Evolutionary conservation across 1,139 yeast genomes (phyloP).

Genomic region (Suhomyces taliae): DNA sequence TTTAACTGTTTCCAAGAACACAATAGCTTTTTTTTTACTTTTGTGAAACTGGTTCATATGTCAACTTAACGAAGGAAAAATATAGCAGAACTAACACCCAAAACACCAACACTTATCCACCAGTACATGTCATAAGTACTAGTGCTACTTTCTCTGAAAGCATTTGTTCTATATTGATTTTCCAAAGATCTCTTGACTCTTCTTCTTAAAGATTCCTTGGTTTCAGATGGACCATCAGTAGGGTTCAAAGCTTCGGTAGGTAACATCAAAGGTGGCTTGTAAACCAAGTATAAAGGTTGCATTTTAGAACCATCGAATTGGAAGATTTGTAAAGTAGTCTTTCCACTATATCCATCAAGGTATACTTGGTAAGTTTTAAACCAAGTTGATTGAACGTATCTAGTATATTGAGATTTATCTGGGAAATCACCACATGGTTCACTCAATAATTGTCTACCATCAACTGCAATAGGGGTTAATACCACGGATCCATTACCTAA

Average conservation of each 20-base stretch:
- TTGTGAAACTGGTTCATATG: not conserved
- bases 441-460: conserved; percentile 88
- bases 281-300: conserved; percentile 89
- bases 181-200: conserved; percentile 71
- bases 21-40: not conserved
- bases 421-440: conserved; percentile 73
- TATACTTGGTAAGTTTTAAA: conserved; percentile 59
- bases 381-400: conserved; percentile 68
- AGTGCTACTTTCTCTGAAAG: conserved; percentile 47
- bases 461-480: conserved; percentile 76
- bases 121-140: conserved; percentile 47
- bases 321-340: conserved; percentile 70
- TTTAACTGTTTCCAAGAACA: not conserved
- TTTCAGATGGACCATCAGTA: conserved; percentile 49
- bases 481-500: conserved; percentile 64
- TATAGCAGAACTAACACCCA: conserved; percentile 23
- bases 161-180: conserved; percentile 77
- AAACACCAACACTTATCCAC: conserved; percentile 40
- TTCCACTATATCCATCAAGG: conserved; percentile 80
- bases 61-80: conserved; percentile 12
- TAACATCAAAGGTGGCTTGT: conserved; percentile 92
- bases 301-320: conserved; percentile 79
- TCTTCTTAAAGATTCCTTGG: conserved; percentile 41
- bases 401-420: conserved; percentile 55
- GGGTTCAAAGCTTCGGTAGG: conserved; percentile 93